Conservation (phyloP, 495 filamentous ascomycete genomes). For the Daldinia loculata region DNA sequence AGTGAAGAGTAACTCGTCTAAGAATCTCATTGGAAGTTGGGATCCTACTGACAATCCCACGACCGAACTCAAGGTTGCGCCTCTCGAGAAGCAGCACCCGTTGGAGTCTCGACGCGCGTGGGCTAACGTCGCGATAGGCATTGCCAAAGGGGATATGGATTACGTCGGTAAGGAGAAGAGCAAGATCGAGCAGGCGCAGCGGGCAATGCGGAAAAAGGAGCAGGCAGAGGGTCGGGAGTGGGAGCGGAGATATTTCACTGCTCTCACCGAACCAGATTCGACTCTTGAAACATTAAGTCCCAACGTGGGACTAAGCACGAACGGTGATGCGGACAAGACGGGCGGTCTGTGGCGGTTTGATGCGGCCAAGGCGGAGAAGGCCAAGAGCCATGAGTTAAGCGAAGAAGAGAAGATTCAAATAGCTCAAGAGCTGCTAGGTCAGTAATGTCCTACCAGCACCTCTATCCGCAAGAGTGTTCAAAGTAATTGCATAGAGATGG, state of each 20-base stretch:
- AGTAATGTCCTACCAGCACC: constrained; percentile 37
- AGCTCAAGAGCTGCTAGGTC: constrained; percentile 54
- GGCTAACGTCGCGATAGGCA: constrained; percentile 81
- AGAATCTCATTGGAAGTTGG: constrained; percentile 70
- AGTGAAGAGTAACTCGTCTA: constrained; percentile 64
- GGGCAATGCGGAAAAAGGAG: constrained; percentile 83
- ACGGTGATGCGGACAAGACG: constrained; percentile 81
- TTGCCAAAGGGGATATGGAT: constrained; percentile 84
- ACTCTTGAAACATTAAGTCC: constrained; percentile 67
- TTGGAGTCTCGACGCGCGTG: constrained; percentile 91
- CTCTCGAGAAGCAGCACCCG: constrained; percentile 82
- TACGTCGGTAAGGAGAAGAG: constrained; percentile 78
- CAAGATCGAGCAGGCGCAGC: constrained; percentile 90
- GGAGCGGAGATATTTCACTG: constrained; percentile 84
- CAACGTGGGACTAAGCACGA: constrained; percentile 59
- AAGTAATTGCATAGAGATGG: constrained; percentile 13
- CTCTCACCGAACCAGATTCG: constrained; percentile 60
- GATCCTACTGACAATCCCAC: constrained; percentile 67
- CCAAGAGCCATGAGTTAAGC: constrained; percentile 48
- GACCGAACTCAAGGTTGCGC: constrained; percentile 75
- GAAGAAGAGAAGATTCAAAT: constrained; percentile 51
- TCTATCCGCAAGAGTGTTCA: neutral
- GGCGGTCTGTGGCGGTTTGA: constrained; percentile 91
- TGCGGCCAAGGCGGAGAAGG: constrained; percentile 64
- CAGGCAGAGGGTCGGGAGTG: constrained; percentile 79